These are phyloP conservation scores for Poa annua DNA, from an alignment of 176 grass and related monocot genomes.

Conservation along the genomic window DNA sequence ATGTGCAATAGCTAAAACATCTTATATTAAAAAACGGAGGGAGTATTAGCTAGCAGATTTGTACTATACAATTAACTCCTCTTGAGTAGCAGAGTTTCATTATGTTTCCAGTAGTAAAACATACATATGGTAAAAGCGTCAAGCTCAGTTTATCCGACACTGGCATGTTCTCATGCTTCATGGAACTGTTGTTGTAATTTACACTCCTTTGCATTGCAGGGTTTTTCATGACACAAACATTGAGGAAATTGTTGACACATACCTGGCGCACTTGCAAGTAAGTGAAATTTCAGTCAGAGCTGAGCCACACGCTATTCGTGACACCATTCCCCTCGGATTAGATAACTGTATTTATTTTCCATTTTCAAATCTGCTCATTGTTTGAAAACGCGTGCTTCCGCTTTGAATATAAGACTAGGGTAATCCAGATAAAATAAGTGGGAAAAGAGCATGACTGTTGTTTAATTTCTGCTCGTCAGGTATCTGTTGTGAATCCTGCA, in stretches of 20 bases:
- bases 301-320: slow-evolving; percentile 3
- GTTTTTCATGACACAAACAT: slow-evolving; percentile 61
- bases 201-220: slow-evolving; percentile 47
- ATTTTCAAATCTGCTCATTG: slow-evolving; percentile 21
- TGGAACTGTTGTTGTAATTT: slow-evolving; percentile 2
- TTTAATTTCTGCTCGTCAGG: slow-evolving; percentile 54
- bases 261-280: slow-evolving; percentile 95
- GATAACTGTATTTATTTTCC: slow-evolving; percentile 1
- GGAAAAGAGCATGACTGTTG: slow-evolving; percentile 14
- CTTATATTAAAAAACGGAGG: too few relatives aligned
- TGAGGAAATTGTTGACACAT: slow-evolving; percentile 90
- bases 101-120: background rate
- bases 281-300: slow-evolving; percentile 40
- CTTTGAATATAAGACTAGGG: slow-evolving; percentile 4
- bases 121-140: slow-evolving; percentile 3
- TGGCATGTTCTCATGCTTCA: slow-evolving; percentile 11
- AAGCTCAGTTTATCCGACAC: background rate
- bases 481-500: slow-evolving; percentile 87
- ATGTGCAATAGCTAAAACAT: too few relatives aligned
- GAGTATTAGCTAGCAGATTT: background rate
- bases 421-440: slow-evolving; percentile 27
- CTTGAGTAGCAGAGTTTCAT: background rate
- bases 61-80: slow-evolving; percentile 19
- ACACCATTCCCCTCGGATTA: slow-evolving; percentile 1
- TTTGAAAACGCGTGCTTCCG: background rate